phyloP scores from a whole-genome alignment of 1,284 basidiomycete species.

The Polyporus tsugae region DNA sequence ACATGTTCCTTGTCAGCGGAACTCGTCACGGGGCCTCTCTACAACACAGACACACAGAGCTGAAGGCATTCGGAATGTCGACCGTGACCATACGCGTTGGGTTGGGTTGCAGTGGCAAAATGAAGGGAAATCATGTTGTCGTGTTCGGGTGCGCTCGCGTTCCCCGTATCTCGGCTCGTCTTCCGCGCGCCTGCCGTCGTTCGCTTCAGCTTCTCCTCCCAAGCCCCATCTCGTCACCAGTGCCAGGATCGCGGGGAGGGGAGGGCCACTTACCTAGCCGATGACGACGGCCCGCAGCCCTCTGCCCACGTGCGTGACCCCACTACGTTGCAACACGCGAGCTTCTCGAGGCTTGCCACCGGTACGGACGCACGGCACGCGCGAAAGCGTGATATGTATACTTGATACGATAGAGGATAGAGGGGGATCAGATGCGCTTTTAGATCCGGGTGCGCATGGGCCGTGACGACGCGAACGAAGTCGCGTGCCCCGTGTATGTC shows the following conservation, averaged over 20 bases:
- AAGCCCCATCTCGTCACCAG: no score
- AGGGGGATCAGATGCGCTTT: background rate
- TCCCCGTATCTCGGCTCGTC: background rate
- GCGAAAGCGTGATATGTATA: background rate
- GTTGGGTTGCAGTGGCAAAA: no score
- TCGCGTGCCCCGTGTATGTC: background rate
- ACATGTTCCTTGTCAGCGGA: background rate
- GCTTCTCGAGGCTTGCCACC: background rate
- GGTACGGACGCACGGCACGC: background rate
- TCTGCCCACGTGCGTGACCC: no score
- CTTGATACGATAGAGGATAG: background rate
- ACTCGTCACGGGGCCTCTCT: no score
- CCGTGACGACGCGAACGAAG: background rate
- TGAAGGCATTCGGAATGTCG: no score
- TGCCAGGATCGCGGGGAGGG: no score
- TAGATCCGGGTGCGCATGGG: background rate
- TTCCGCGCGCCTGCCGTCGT: background rate
- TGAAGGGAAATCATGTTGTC: no score
- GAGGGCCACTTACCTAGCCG: background rate
- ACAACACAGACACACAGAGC: no score
- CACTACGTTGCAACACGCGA: background rate
- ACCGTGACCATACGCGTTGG: no score
- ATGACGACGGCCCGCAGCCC: background rate
- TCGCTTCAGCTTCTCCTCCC: no score
- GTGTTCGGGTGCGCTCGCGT: background rate